These are phyloP conservation scores for Nakazawaea anatomiae DNA, from an alignment of 805 yeast species.

Conservation along the genomic window DNA sequence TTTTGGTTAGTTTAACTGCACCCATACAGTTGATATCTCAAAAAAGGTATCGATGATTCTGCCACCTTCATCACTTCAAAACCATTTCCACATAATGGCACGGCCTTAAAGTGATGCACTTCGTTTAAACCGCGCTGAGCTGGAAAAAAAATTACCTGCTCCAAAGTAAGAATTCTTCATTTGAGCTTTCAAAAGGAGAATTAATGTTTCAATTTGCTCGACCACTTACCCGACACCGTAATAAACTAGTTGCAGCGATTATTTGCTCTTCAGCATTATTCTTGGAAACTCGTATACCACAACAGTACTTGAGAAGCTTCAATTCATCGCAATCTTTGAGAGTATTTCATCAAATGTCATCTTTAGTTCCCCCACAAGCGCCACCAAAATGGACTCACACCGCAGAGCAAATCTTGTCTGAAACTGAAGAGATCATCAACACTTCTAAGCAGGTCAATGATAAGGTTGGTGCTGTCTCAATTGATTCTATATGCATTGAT, in stretches of 20 bases:
- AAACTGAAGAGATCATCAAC: constrained; percentile 39
- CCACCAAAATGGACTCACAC: constrained; percentile 59
- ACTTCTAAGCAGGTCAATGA: constrained; percentile 45
- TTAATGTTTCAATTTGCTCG: neutral
- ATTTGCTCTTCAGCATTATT: neutral
- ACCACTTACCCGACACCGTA: neutral
- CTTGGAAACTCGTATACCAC: neutral
- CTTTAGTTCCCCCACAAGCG: constrained; percentile 23
- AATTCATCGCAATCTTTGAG: neutral
- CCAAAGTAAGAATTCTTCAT: no score
- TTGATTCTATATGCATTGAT: constrained; percentile 48
- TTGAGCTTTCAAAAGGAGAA: no score
- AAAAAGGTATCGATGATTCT: neutral
- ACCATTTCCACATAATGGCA: neutral
- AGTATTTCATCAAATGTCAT: neutral
- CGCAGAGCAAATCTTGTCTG: constrained; percentile 37
- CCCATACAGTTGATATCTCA: no score
- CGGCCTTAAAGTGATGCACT: neutral
- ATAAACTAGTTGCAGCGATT: neutral
- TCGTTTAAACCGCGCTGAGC: no score
- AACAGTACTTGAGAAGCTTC: neutral
- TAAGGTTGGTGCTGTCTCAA: constrained; percentile 34
- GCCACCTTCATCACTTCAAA: neutral
- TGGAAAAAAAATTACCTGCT: no score
- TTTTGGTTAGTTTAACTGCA: no score